Conservation (phyloP, 352 stramenopile species). For the Pythium vanterpoolii region DNA sequence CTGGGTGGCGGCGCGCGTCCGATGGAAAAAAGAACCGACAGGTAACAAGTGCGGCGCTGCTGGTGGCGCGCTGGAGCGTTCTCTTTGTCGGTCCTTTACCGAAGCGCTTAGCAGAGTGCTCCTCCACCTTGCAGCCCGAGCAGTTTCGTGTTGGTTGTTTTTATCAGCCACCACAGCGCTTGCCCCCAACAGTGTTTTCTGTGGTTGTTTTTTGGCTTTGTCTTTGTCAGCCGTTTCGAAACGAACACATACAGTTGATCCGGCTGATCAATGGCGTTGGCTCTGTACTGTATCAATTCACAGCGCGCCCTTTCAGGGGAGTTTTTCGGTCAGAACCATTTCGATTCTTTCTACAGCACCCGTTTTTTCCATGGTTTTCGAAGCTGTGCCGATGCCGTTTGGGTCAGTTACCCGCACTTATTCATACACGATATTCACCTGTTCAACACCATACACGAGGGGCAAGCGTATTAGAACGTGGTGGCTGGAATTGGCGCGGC, state of each 20-base stretch:
- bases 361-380: constrained; percentile 8
- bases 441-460: background rate
- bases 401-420: background rate
- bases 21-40: constrained; percentile 13
- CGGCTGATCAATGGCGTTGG: background rate
- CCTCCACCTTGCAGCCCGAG: background rate
- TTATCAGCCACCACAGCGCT: background rate
- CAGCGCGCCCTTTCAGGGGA: background rate
- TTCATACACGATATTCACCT: background rate
- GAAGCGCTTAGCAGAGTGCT: background rate
- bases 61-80: background rate
- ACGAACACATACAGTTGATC: background rate
- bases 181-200: background rate
- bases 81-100: background rate
- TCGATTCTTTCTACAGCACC: background rate
- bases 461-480: background rate
- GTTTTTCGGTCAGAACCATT: background rate
- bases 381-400: background rate
- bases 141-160: background rate
- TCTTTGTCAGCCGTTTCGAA: constrained; percentile 4
- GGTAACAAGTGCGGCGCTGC: background rate
- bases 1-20: background rate
- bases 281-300: background rate
- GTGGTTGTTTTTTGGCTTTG: background rate
- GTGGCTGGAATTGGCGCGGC: background rate